These are phyloP conservation scores for Hypoxylon sp. DNA, from an alignment of 2,329 filamentous ascomycete genomes.

Conservation along the genomic window DNA sequence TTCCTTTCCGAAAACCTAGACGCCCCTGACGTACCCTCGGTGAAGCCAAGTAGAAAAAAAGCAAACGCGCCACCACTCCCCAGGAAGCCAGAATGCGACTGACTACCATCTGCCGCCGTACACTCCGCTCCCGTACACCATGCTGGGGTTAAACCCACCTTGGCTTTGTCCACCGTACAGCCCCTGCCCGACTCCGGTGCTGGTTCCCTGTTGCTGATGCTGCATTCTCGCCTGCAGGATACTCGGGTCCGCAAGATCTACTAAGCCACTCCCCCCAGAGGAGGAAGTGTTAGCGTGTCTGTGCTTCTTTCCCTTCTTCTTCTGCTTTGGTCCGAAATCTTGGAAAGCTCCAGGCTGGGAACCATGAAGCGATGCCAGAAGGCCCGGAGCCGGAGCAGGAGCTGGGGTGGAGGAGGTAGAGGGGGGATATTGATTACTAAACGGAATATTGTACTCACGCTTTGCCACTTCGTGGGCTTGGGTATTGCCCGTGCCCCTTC, in stretches of 20 bases:
- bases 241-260: slow-evolving; percentile 99
- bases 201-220: slow-evolving; percentile 78
- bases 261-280: slow-evolving; percentile 98
- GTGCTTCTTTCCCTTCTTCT: slow-evolving; percentile 99
- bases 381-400: slow-evolving; percentile 91
- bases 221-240: slow-evolving; percentile 98
- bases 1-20: slow-evolving; percentile 42
- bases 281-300: slow-evolving; percentile 99
- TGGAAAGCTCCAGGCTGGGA: slow-evolving; percentile 85
- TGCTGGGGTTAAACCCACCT: slow-evolving; percentile 92
- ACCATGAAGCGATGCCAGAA: slow-evolving; percentile 92
- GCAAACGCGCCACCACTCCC: slow-evolving; percentile 37
- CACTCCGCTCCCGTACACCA: slow-evolving; percentile 78
- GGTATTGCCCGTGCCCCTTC: slow-evolving; percentile 70
- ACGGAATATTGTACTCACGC: slow-evolving; percentile 99
- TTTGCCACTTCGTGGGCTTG: slow-evolving; percentile 87
- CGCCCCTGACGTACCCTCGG: slow-evolving; percentile 42
- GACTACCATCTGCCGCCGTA: slow-evolving; percentile 75
- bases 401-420: slow-evolving; percentile 82
- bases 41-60: slow-evolving; percentile 44
- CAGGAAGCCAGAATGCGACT: slow-evolving; percentile 35
- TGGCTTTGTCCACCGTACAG: slow-evolving; percentile 87
- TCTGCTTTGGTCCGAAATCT: slow-evolving; percentile 95
- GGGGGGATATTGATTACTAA: slow-evolving; percentile 85
- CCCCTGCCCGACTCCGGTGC: slow-evolving; percentile 85